Evolutionary conservation across 2,329 filamentous ascomycete species (phyloP), one percentile per base, ranked within the genome.

Genomic region (Drechslerella coelobrocha): DNA sequence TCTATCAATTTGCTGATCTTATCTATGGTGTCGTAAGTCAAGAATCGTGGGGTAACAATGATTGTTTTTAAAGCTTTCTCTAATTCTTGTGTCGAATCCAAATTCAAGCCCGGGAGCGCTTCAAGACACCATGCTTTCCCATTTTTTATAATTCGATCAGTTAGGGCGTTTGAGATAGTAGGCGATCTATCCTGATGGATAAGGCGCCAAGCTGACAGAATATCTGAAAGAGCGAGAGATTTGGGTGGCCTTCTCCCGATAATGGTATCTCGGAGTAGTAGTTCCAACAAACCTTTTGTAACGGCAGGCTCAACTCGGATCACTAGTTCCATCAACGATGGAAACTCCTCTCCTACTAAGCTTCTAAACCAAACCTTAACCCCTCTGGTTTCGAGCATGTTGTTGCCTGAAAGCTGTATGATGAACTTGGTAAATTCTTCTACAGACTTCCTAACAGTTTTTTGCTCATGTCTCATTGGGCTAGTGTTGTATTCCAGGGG

Each of bases 111-210:
- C 10, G 9, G 31, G 7, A 54, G 29, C 19, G 14, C 17, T 37
- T 54, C 51, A 2, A 54, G 21, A 12, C 51, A 54, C 51, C 51
- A 54, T 1, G 51, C 21, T 9, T 17, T 51, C 24, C 48, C 48
- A 17, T 51, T 51, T n/a, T n/a, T 29, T 17, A 51, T 7, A n/a
- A 51, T 24, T 2, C 14, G n/a, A 2, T 51, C 21, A 1, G 29
- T 10, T 10, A 31, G 5, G 17, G 6, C 17, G 10, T 31, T 29
- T 45, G 31, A 37, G 31, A 8, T 14, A 6, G 6, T n/a, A 45
- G 6, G 14, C 21, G 6, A 6, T 45, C 39, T 14, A 19, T 5
- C 14, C 39, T 19, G 21, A 19, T 6, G 43, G 21, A 24, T 23
- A n/a, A 48, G 43, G n/a, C n/a, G n/a, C n/a, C 7, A 3, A 24